Evolutionary conservation across 1,284 basidiomycete genomes (phyloP), one percentile per base, ranked within the genome.

Genomic region (Sporisorium reilianum): DNA sequence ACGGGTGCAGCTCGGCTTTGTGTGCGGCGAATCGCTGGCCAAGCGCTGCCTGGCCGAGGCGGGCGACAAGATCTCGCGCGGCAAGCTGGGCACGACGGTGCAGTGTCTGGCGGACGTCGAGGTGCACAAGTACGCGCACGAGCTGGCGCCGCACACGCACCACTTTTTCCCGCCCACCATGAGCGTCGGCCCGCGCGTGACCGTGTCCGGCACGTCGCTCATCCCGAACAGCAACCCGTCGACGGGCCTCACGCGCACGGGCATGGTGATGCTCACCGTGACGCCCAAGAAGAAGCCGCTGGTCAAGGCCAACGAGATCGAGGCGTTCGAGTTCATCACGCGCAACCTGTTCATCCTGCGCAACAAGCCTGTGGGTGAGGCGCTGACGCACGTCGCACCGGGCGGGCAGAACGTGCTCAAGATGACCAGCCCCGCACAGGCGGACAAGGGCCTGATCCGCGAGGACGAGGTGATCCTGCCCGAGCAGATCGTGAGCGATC

Each of bases 311-410:
- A 56, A 61, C 18, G 81, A 79, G 18, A 67, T 82, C 64, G 80
- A 81, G 32, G 58, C 79, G 10, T 80, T 80, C 22, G 81, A 83
- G 26, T 82, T 73, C 51, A 70, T 84, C 52, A 75, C 75, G 1
- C 67, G 81, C 12, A 83, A 78, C 52, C 64, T 83, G 9, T 84
- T 82, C 59, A 79, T 83, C 20, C 42, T 80, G 36, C 65, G 74
- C 18, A 62, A 65, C 2, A 74, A 81, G 48, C 51, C 66, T 2
- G 46, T 84, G 2, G 54, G 57, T 6, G 72, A 73, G 3, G 80
- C 80, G 9, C 62, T 84, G 10, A 80, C 78, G 28, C 78, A 75
- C 64, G 67, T 78, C 22, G 80, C 77, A 1, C 82, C 82, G 1
- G 82, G 82, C 5, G 82, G 80, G 8, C 61, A 71, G 25, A 80